Evolutionary conservation across 352 stramenopile genomes (phyloP).

Genomic region (Phytopythium oedochilum): DNA sequence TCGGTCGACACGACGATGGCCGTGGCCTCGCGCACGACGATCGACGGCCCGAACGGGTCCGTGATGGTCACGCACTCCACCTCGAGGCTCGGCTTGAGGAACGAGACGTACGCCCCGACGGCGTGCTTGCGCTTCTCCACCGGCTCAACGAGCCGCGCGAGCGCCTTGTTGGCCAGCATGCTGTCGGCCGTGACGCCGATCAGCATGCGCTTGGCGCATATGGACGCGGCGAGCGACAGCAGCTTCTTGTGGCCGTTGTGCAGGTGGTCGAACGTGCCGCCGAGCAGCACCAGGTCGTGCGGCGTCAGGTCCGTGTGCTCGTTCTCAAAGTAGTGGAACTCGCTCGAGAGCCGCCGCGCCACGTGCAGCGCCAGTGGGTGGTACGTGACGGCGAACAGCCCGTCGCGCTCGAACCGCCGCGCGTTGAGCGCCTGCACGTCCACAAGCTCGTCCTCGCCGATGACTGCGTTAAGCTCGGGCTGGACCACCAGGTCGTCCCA

Average conservation of each 20-base stretch:
- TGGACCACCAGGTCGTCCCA: slow-evolving; percentile 64
- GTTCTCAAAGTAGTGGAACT: slow-evolving; percentile 78
- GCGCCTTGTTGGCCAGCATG: slow-evolving; percentile 77
- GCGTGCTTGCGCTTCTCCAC: slow-evolving; percentile 47
- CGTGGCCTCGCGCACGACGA: slow-evolving; percentile 58
- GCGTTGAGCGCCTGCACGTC: slow-evolving; percentile 65
- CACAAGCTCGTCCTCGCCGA: slow-evolving; percentile 52
- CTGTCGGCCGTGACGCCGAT: slow-evolving; percentile 76
- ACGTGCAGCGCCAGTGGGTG: slow-evolving; percentile 54
- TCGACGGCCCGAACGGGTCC: slow-evolving; percentile 83
- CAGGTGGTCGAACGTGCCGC: slow-evolving; percentile 89
- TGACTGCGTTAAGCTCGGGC: slow-evolving; percentile 63
- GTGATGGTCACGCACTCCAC: slow-evolving; percentile 52
- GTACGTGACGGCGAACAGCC: slow-evolving; percentile 56
- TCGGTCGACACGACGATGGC: slow-evolving; percentile 86
- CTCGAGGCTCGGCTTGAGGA: slow-evolving; percentile 58
- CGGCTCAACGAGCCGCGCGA: slow-evolving; percentile 68
- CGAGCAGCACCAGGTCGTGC: slow-evolving; percentile 61
- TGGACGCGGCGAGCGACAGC: slow-evolving; percentile 63
- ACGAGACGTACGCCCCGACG: slow-evolving; percentile 55
- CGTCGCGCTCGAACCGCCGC: slow-evolving; percentile 51
- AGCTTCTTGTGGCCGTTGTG: slow-evolving; percentile 92
- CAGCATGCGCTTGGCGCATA: slow-evolving; percentile 46
- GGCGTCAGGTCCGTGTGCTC: slow-evolving; percentile 44
- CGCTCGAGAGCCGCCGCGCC: slow-evolving; percentile 33